These are phyloP conservation scores for Aspergillus conjunctus DNA, from an alignment of 495 filamentous ascomycete species.

Conservation along the genomic window DNA sequence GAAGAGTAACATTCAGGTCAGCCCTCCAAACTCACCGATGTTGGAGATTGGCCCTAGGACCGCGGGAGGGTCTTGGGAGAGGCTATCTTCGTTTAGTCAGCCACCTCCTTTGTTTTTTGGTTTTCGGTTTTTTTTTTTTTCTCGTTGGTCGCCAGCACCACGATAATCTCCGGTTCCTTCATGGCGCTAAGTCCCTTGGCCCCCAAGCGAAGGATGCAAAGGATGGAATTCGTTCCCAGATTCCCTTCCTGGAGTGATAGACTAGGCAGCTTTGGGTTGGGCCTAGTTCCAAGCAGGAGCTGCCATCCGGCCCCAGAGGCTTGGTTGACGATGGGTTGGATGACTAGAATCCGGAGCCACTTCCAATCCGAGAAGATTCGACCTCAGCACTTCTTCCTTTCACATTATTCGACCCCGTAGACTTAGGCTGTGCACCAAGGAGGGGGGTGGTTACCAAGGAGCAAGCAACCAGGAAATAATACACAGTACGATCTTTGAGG, in stretches of 20 bases:
- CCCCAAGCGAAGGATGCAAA: conserved; percentile 27
- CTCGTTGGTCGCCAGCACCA: conserved; percentile 26
- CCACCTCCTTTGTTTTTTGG: conserved; percentile 14
- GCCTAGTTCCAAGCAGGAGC: conserved; percentile 14
- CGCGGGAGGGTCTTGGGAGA: conserved; percentile 6
- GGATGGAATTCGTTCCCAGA: conserved; percentile 26
- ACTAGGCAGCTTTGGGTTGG: conserved; percentile 22
- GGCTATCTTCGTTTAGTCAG: conserved; percentile 12
- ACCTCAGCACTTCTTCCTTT: conserved; percentile 11
- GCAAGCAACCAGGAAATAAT: too few species aligned
- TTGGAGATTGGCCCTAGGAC: conserved; percentile 15
- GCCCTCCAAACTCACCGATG: background rate
- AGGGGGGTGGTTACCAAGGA: background rate
- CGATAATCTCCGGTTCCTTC: conserved; percentile 34
- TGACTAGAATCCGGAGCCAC: conserved; percentile 25
- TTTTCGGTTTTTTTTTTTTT: conserved; percentile 19
- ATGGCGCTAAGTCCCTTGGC: conserved; percentile 26
- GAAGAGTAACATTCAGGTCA: conserved; percentile 12
- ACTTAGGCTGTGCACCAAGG: background rate
- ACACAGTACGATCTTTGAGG: background rate
- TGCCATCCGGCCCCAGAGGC: conserved; percentile 30
- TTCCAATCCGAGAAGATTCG: conserved; percentile 24
- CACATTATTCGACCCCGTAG: too few species aligned
- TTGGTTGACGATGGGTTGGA: conserved; percentile 20
- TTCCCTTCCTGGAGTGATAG: conserved; percentile 23